Evolutionary conservation across 2,329 filamentous ascomycete species (phyloP).

Genomic region (Cyclaneusma minus): DNA sequence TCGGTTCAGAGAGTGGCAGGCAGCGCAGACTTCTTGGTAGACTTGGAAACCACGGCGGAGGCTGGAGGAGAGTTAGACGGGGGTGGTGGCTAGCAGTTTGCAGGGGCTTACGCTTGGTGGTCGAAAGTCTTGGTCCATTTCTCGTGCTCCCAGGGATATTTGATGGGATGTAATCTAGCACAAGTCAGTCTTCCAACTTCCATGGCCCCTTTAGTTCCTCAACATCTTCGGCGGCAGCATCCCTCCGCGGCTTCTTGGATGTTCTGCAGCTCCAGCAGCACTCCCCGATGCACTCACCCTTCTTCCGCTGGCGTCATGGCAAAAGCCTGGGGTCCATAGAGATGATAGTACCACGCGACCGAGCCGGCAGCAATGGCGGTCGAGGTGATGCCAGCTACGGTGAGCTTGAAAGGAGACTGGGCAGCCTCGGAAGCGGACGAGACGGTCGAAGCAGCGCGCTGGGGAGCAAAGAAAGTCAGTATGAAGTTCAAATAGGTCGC

Average conservation of each 20-base stretch:
- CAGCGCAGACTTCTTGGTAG: slow-evolving; percentile 95
- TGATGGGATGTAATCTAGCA: slow-evolving; percentile 69
- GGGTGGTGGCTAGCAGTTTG: slow-evolving; percentile 5
- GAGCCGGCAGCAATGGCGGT: slow-evolving; percentile 78
- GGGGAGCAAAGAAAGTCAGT: slow-evolving; percentile 23
- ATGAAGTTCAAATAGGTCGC: slow-evolving; percentile 12
- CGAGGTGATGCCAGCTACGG: slow-evolving; percentile 72
- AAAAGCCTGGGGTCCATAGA: slow-evolving; percentile 76
- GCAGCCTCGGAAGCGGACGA: slow-evolving; percentile 51
- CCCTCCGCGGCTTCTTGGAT: slow-evolving; percentile 1
- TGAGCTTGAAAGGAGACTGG: slow-evolving; percentile 67
- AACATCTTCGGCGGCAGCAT: slow-evolving; percentile 8
- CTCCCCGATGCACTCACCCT: slow-evolving; percentile 69
- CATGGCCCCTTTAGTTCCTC: slow-evolving; percentile 14
- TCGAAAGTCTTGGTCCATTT: slow-evolving; percentile 94
- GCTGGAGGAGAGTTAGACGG: slow-evolving; percentile 28
- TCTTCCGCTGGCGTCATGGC: slow-evolving; percentile 92
- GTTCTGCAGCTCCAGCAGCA: neutral
- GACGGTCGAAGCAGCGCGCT: slow-evolving; percentile 54
- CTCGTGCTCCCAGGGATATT: slow-evolving; percentile 91
- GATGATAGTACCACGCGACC: slow-evolving; percentile 93
- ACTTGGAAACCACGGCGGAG: slow-evolving; percentile 99
- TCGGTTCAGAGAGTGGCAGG: slow-evolving; percentile 91
- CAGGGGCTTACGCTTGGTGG: slow-evolving; percentile 68
- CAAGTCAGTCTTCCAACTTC: slow-evolving; percentile 4